Percentiles rank a stretch among this genome's conserved stretches.
These are phyloP conservation scores for Prunus kanzakura DNA, from an alignment of 306 rosid genomes.

Conservation along the genomic window DNA sequence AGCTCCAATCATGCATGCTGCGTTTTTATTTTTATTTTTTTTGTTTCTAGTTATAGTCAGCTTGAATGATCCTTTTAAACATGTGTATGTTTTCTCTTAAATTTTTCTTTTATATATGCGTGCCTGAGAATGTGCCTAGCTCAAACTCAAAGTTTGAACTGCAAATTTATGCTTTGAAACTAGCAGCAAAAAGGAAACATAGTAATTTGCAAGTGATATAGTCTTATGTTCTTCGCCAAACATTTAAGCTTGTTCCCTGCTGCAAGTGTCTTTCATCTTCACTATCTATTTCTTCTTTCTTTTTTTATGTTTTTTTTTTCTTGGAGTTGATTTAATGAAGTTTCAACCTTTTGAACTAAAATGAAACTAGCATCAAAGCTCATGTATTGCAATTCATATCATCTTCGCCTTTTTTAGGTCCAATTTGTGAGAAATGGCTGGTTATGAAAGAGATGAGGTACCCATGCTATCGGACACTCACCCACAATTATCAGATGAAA, in stretches of 20 bases:
- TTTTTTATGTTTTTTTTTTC: not conserved
- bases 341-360: not conserved
- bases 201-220: not conserved
- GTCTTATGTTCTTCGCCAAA: not conserved
- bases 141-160: not conserved
- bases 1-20: not conserved
- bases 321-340: not conserved
- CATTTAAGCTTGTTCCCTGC: not conserved
- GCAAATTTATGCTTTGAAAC: not conserved
- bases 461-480: slow-evolving; percentile 54
- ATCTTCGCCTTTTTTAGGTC: slow-evolving; percentile 14
- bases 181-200: too few relatives aligned
- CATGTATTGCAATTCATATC: not conserved
- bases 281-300: not conserved
- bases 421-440: slow-evolving; percentile 47
- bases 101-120: not conserved
- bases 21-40: not conserved
- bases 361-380: not conserved
- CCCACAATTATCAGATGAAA: slow-evolving; percentile 32
- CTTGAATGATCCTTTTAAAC: not conserved
- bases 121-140: not conserved
- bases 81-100: not conserved
- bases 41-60: not conserved
- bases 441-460: slow-evolving; percentile 45
- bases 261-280: not conserved